Evolutionary conservation across 805 yeast genomes (phyloP), one percentile per base, ranked within the genome.

Genomic region (Kuraishia capsulata): DNA sequence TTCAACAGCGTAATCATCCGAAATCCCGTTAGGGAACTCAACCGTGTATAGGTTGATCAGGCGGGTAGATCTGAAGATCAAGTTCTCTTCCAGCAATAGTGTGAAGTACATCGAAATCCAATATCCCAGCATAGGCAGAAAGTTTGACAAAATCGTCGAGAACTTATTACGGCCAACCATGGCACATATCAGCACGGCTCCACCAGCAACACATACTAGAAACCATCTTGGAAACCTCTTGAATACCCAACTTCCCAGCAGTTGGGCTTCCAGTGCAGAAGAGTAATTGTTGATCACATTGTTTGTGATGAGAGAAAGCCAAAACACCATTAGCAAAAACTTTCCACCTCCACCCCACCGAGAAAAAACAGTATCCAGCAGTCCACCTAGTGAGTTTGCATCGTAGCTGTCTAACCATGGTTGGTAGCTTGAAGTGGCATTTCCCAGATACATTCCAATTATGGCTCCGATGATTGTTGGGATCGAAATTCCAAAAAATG

Each of bases 51-150:
- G 40, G 35, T 59, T 57, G 11, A 75, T 53, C 40, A 64, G 59
- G 31, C 61, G 49, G 33, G 76, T 67, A 20, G 63, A 59, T 52
- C 96, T 69, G 62, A 86, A 86, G 14, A 85, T 66, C 3, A 69
- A 40, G 51, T 84, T 84, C 54, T 86, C 96, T 46, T 82, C 85
- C 3, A 84, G 42, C 25, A 85, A 58, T 33, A 86, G 54, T n/a
- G 74, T 71, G 49, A 80, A 74, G 56, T 86, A 87, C 62, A 86
- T 83, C 41, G 89, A 75, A 40, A 84, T 74, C 96, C 96, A 86
- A 60, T 86, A 86, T 2, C 95, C 95, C 42, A 86, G 73, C 95
- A 86, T 86, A 8, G 96, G 95, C 50, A 86, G 63, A 59, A 86
- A 86, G 51, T 86, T 86, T 9, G 86, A 77, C 47, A 86, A 62